phyloP scores from a whole-genome alignment of 768 basidiomycete species.

The Rubroboletus pulcherrimus region DNA sequence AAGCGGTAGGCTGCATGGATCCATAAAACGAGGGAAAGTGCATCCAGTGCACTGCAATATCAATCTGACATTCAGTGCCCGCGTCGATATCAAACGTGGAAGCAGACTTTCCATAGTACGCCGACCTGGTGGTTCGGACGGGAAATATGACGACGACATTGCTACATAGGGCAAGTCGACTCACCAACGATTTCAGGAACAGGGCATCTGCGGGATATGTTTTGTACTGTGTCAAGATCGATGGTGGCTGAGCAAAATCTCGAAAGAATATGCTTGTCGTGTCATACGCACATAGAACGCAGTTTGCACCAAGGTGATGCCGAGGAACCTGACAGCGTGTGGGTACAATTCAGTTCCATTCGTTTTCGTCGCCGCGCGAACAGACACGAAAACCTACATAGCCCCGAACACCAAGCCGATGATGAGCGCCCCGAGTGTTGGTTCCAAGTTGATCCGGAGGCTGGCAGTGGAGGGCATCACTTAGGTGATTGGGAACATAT shows the following conservation, averaged over 20 bases:
- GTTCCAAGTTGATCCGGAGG: background rate
- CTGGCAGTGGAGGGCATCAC: background rate
- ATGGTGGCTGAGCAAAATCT: background rate
- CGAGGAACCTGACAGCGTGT: background rate
- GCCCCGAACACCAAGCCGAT: background rate
- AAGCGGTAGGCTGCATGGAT: background rate
- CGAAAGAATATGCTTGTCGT: background rate
- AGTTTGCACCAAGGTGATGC: background rate
- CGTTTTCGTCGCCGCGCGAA: background rate
- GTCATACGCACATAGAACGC: background rate
- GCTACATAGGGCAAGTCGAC: background rate
- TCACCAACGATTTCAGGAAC: background rate
- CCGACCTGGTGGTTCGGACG: background rate
- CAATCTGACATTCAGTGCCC: background rate
- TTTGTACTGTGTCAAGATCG: background rate
- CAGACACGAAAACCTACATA: background rate
- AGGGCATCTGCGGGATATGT: background rate
- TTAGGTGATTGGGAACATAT: background rate
- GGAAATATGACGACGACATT: background rate
- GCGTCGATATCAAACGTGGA: background rate
- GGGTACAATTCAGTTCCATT: background rate
- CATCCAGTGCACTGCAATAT: background rate
- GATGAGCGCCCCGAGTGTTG: background rate
- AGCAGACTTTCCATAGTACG: background rate
- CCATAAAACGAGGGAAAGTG: background rate